phyloP scores from a whole-genome alignment of 2,329 filamentous ascomycete genomes.

The Endocalyx cinctus region DNA sequence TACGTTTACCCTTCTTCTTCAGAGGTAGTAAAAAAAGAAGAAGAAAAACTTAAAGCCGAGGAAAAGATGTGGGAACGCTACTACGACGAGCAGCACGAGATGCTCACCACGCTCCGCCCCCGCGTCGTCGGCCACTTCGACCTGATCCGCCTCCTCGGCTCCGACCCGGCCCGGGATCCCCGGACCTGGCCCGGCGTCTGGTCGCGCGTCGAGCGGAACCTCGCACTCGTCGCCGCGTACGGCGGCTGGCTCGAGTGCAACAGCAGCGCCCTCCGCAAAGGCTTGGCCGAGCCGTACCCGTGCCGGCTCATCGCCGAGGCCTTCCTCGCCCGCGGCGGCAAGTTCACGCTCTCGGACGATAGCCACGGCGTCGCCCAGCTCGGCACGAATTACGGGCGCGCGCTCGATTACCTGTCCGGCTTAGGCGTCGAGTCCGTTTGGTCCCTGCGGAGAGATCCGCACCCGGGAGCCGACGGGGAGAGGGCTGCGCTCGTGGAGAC shows the following conservation, averaged over 20 bases:
- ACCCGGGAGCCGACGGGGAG: slow-evolving; percentile 20
- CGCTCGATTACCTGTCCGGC: slow-evolving; percentile 64
- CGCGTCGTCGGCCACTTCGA: slow-evolving; percentile 91
- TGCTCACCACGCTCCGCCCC: slow-evolving; percentile 70
- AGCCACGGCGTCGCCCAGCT: slow-evolving; percentile 87
- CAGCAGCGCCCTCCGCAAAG: slow-evolving; percentile 81
- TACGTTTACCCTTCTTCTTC: slow-evolving; percentile 6
- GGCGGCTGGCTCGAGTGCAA: slow-evolving; percentile 88
- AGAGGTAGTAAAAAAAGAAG: slow-evolving; percentile 26
- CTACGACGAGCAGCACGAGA: slow-evolving; percentile 80
- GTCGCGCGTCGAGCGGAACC: slow-evolving; percentile 68
- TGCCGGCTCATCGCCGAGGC: slow-evolving; percentile 71
- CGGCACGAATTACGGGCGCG: slow-evolving; percentile 73
- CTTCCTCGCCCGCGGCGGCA: slow-evolving; percentile 68
- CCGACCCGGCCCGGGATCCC: slow-evolving; percentile 60
- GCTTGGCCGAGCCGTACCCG: slow-evolving; percentile 86
- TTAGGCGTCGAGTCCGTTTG: slow-evolving; percentile 62
- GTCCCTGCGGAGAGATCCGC: slow-evolving; percentile 41
- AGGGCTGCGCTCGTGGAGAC: slow-evolving; percentile 38
- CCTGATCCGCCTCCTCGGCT: slow-evolving; percentile 76
- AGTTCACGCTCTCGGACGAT: slow-evolving; percentile 90
- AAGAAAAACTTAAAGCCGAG: slow-evolving; percentile 57
- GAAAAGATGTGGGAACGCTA: slow-evolving; percentile 77
- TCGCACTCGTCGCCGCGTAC: slow-evolving; percentile 65
- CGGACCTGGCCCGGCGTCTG: slow-evolving; percentile 61